These are phyloP conservation scores for Nakazawaea sp. DNA, from an alignment of 805 yeast genomes.

Conservation along the genomic window DNA sequence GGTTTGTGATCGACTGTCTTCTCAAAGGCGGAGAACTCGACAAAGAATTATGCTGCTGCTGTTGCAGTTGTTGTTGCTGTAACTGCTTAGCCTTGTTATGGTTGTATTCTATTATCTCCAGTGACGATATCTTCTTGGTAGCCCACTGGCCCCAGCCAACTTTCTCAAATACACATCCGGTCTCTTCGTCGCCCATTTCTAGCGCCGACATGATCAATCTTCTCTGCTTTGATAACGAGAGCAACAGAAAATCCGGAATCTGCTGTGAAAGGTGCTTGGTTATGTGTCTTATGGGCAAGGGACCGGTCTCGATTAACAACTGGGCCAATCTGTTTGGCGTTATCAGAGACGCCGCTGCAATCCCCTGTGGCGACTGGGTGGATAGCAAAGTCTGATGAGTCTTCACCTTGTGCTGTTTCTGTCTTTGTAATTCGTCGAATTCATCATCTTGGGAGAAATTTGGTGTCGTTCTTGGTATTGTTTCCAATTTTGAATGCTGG, in stretches of 20 bases:
- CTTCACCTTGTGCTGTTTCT: conserved; percentile 1
- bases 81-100: conserved; percentile 11
- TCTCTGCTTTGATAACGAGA: conserved; percentile 83
- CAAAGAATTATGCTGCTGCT: conserved; percentile 7
- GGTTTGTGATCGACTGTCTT: conserved; percentile 46
- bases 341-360: conserved; percentile 80
- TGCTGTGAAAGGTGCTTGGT: conserved; percentile 71
- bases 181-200: conserved; percentile 60
- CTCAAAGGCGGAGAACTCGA: conserved; percentile 19
- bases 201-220: conserved; percentile 84
- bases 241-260: conserved; percentile 71
- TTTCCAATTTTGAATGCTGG: no score
- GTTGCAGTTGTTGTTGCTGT: conserved; percentile 2
- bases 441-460: background rate
- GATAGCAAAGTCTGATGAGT: conserved; percentile 32
- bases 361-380: conserved; percentile 82
- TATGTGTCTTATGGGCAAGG: conserved; percentile 84
- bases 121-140: conserved; percentile 36
- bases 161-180: conserved; percentile 73
- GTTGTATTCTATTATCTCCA: conserved; percentile 14
- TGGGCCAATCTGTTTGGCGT: conserved; percentile 74
- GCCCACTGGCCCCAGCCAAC: conserved; percentile 99
- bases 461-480: background rate
- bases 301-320: conserved; percentile 68
- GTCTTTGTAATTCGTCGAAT: background rate